Evolutionary conservation across 2,329 filamentous ascomycete genomes (phyloP).

Genomic region (Byssochlamys sp.): DNA sequence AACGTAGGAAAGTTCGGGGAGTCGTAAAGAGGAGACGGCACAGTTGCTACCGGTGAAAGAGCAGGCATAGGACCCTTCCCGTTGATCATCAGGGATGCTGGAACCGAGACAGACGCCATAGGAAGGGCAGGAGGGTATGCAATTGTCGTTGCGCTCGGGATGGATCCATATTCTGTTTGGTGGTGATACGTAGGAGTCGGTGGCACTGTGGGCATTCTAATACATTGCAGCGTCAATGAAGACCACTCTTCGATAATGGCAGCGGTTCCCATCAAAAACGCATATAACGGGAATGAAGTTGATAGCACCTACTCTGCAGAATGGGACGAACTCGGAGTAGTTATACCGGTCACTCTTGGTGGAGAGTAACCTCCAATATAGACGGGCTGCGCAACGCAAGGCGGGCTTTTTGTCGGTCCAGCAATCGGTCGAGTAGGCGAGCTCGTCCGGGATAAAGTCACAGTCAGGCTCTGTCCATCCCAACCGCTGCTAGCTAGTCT

Average conservation of each 20-base stretch:
- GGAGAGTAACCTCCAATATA: constrained; percentile 25
- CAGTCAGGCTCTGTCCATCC: constrained; percentile 35
- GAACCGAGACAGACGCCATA: background rate
- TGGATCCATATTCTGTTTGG: constrained; percentile 22
- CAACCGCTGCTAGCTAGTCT: constrained; percentile 33
- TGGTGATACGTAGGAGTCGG: constrained; percentile 26
- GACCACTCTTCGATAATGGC: background rate
- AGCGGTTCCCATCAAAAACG: background rate
- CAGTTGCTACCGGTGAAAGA: background rate
- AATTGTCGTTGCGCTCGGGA: background rate
- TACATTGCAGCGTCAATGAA: background rate
- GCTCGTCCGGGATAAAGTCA: constrained; percentile 32
- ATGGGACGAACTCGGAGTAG: background rate
- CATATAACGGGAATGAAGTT: background rate
- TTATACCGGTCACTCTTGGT: constrained; percentile 11
- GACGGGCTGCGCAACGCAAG: constrained; percentile 16
- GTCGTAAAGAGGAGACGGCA: background rate
- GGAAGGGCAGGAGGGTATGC: background rate
- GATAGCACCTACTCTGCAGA: background rate
- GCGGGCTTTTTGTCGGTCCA: constrained; percentile 32
- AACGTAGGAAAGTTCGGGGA: background rate
- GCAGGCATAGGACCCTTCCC: background rate
- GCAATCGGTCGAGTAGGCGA: constrained; percentile 34
- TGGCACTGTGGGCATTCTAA: constrained; percentile 5
- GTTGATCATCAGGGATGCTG: background rate